A percentile compares a stretch with the other conserved stretches of the same genome.
These are phyloP conservation scores for Eimeria mitis DNA, from an alignment of 169 alveolate genomes.

Conservation along the genomic window DNA sequence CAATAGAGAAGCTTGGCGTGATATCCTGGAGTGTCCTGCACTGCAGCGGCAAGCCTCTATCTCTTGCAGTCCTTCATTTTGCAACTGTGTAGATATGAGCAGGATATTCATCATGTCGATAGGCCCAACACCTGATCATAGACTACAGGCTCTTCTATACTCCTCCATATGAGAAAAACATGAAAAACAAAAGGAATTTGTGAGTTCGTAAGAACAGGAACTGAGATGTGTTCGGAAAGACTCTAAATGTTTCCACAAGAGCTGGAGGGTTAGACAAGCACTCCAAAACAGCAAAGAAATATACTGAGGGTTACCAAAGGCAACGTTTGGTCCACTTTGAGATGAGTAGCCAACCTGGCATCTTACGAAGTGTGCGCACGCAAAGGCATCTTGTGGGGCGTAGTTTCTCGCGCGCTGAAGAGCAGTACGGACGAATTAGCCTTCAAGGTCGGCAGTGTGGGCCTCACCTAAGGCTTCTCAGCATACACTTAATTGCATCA, in stretches of 20 bases:
- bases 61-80: not conserved
- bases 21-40: not conserved
- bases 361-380: not conserved
- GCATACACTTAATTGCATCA: not conserved
- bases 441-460: not conserved
- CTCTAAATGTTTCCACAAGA: not conserved
- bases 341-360: not conserved
- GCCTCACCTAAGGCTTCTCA: not conserved
- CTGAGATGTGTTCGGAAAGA: not conserved
- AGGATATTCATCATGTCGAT: not conserved
- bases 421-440: not conserved
- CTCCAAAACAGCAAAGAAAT: not conserved
- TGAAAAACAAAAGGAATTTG: not conserved
- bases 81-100: not conserved
- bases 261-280: not conserved
- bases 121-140: not conserved
- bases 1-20: not conserved
- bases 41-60: not conserved
- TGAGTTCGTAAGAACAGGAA: not conserved
- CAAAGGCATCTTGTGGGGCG: not conserved
- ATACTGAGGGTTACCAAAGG: not conserved
- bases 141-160: not conserved
- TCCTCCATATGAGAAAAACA: not conserved
- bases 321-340: not conserved
- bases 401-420: not conserved